A percentile compares a stretch with the other conserved stretches of the same genome.
phyloP scores from a whole-genome alignment of 257 asterid species.

The Solanum virginianum region DNA sequence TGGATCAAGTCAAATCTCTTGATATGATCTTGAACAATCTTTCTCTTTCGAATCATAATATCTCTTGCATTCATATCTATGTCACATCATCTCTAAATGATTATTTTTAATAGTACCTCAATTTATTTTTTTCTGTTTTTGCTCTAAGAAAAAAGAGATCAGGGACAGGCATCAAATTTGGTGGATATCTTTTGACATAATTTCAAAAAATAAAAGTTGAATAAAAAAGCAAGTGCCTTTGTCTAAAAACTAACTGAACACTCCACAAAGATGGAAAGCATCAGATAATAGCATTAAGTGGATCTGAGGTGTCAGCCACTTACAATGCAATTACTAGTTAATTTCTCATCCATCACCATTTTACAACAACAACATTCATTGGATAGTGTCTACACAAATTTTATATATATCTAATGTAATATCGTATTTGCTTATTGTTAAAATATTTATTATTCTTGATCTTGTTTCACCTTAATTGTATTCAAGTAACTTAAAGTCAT shows the following conservation, averaged over 20 bases:
- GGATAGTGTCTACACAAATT: too few species aligned
- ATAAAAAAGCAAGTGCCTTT: neutral
- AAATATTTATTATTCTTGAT: too few species aligned
- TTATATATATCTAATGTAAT: too few species aligned
- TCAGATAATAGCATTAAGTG: constrained; percentile 15
- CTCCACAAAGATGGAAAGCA: constrained; percentile 7
- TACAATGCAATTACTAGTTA: neutral
- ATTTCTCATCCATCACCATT: neutral
- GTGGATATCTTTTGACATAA: constrained; percentile 1
- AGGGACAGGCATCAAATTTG: neutral
- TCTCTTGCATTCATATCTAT: neutral
- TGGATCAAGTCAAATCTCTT: too few species aligned
- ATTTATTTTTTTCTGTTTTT: neutral
- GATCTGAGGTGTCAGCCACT: constrained; percentile 48
- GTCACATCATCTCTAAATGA: neutral
- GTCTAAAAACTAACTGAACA: constrained; percentile 1
- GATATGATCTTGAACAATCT: neutral
- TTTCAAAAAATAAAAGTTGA: neutral
- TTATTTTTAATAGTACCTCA: neutral
- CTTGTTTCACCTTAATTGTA: neutral
- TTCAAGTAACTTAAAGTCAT: neutral
- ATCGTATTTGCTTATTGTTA: too few species aligned
- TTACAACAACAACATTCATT: too few species aligned
- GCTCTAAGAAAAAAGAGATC: neutral
- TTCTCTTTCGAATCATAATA: neutral